Evolutionary conservation across 2,329 filamentous ascomycete species (phyloP), one percentile per base, ranked within the genome.

Genomic region (Hypoxylon sp.): DNA sequence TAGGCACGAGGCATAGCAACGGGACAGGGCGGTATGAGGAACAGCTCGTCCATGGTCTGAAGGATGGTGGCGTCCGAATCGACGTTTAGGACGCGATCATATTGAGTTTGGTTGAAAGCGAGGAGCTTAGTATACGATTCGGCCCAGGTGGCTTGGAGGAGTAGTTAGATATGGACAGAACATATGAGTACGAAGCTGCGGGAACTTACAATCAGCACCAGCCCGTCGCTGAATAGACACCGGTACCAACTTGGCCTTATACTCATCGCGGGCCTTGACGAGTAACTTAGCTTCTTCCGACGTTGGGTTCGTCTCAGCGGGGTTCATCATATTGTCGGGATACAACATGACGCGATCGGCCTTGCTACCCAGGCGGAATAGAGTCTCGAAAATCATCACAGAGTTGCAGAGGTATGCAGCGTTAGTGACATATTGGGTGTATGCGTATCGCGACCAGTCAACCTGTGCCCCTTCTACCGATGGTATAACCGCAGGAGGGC

Each of bases 1-100:
- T 93, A 92, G 7, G 90, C 91, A 30, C 88, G 85, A 1, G 90
- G 89, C 84, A 92, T 89, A 2, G 89, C 89, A 3, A 90, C 83
- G 0, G 84, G 80, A 0, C 84, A 82, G 1, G 79, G 74, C 0
- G 90, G 91, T 1, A 91, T 80, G 26, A 90, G 83, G 77, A 93
- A 93, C 0, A 93, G 82, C 57, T 92, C 89, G 70, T 93, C 91
- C 82, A 93, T 85, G 20, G 82, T 78, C 63, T 88, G 81, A 3
- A 91, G 81, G 2, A 93, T 78, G 1, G 85, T 85, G 20, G 86
- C 81, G 72, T 93, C 90, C 7, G 88, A 89, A 74, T 92, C 82
- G 0, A 83, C 75, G 48, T 88, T 86, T 6, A 80, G 68, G 1
- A 84, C 77, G 0, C 85, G 76, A 11, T 74, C 64, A 38, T 91